These are phyloP conservation scores for Sphenostylis stenocarpa DNA, from an alignment of 306 rosid species.

Conservation along the genomic window DNA sequence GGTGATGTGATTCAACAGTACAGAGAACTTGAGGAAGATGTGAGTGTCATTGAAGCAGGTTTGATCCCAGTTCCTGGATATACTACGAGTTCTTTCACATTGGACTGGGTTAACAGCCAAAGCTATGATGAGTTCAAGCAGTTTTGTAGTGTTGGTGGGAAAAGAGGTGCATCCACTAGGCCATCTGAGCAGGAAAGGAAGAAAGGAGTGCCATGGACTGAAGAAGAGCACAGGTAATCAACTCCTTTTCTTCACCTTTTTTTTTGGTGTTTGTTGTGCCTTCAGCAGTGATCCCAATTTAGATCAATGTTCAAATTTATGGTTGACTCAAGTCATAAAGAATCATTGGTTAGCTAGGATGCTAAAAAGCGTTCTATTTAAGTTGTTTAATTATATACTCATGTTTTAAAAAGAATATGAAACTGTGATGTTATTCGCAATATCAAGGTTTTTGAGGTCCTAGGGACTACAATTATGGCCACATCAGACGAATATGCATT, in stretches of 20 bases:
- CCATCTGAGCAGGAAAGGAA: constrained; percentile 85
- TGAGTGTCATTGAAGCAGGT: constrained; percentile 86
- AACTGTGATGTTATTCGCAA: neutral
- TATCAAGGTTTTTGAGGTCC: neutral
- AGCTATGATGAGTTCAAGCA: constrained; percentile 68
- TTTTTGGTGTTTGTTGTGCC: neutral
- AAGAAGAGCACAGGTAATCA: constrained; percentile 52
- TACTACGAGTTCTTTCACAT: constrained; percentile 56
- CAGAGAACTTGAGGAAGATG: constrained; percentile 81
- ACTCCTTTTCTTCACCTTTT: neutral
- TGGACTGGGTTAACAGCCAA: constrained; percentile 63
- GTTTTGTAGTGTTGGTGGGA: constrained; percentile 55
- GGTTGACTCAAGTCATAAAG: neutral
- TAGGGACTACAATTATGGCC: neutral
- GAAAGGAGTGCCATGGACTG: constrained; percentile 78
- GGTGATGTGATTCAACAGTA: constrained; percentile 92
- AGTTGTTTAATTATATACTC: constrained; percentile 7
- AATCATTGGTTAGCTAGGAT: neutral
- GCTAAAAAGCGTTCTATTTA: constrained; percentile 9
- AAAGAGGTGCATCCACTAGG: constrained; percentile 56
- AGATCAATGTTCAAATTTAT: constrained; percentile 14
- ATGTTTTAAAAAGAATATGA: neutral
- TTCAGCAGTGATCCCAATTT: neutral
- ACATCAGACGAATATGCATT: neutral
- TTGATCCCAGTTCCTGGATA: constrained; percentile 72